Conservation (phyloP, 208 protist genomes). For the Porcisia deanei region DNA sequence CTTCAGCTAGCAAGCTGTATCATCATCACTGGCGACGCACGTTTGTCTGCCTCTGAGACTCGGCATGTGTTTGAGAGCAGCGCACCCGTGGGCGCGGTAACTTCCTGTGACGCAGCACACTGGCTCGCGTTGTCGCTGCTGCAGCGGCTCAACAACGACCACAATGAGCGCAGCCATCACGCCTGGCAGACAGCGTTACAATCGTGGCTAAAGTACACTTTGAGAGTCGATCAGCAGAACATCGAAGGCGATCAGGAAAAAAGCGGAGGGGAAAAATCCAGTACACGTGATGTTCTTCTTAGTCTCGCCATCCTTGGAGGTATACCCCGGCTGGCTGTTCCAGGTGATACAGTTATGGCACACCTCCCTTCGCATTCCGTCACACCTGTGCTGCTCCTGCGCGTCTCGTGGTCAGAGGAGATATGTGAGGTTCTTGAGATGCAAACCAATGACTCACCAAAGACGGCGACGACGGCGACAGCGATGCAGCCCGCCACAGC, state of each 20-base stretch:
- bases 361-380: constrained; percentile 46
- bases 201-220: constrained; percentile 53
- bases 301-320: constrained; percentile 68
- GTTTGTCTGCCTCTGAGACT: constrained; percentile 33
- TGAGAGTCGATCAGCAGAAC: constrained; percentile 22
- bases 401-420: constrained; percentile 61
- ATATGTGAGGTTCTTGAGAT: constrained; percentile 71
- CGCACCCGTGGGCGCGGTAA: constrained; percentile 8
- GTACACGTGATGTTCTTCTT: constrained; percentile 49
- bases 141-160: constrained; percentile 63
- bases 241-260: background rate
- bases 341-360: constrained; percentile 64
- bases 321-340: constrained; percentile 59
- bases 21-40: constrained; percentile 18
- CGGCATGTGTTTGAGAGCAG: constrained; percentile 25
- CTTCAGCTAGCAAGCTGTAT: constrained; percentile 44
- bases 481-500: background rate
- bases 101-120: constrained; percentile 34
- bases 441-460: constrained; percentile 16
- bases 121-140: constrained; percentile 78
- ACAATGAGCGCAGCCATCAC: constrained; percentile 34
- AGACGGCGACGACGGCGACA: background rate
- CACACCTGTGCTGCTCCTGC: constrained; percentile 45
- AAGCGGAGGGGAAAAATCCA: background rate
- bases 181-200: constrained; percentile 57